A percentile compares a stretch with the other conserved stretches of the same genome.
Evolutionary conservation across 140 eudicot species (phyloP).

Genomic region (Ambrosia hybrid): DNA sequence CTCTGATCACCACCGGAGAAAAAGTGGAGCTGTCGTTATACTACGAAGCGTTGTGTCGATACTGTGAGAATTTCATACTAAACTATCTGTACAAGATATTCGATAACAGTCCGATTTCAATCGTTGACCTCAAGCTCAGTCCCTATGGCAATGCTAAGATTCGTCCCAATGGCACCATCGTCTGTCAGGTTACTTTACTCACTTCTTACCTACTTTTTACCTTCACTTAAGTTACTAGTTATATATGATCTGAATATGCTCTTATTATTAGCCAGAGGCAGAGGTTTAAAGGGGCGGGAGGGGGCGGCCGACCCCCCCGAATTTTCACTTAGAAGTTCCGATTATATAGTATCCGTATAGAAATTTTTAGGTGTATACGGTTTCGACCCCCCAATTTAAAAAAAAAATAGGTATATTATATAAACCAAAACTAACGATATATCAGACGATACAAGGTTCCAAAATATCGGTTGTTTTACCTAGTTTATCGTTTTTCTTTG

Average conservation of each 20-base stretch:
- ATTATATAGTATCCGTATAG: no score
- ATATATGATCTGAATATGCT: background rate
- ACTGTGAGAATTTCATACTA: constrained; percentile 66
- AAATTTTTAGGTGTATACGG: no score
- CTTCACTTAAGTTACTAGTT: background rate
- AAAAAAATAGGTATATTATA: no score
- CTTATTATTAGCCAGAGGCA: background rate
- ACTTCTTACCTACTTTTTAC: no score
- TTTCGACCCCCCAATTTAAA: no score
- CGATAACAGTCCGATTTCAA: constrained; percentile 51
- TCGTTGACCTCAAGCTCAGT: constrained; percentile 67
- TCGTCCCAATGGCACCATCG: constrained; percentile 45
- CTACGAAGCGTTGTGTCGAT: constrained; percentile 77
- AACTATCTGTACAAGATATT: constrained; percentile 57
- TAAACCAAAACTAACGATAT: no score
- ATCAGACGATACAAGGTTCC: no score
- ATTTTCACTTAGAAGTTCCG: no score
- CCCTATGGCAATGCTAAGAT: constrained; percentile 93
- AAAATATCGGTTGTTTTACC: no score
- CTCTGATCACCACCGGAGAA: constrained; percentile 21
- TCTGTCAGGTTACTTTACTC: constrained; percentile 55
- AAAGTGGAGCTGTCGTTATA: constrained; percentile 56
- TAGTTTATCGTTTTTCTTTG: no score
- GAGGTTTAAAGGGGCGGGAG: no score
- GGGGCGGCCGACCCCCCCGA: no score